phyloP scores from a whole-genome alignment of 768 basidiomycete species.

The Coprinopsis strossmayeri region DNA sequence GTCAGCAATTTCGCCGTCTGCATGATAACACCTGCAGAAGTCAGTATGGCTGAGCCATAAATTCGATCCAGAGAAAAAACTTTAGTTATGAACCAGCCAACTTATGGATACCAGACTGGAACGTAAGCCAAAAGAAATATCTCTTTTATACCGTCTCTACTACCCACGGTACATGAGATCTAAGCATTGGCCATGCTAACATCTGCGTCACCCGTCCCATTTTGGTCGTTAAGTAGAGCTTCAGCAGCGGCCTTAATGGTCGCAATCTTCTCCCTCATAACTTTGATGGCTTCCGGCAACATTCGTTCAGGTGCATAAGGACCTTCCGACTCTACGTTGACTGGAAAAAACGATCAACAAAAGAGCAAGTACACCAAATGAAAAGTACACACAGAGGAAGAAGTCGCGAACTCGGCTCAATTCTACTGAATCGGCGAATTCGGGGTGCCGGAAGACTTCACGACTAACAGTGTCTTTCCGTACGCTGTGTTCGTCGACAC shows the following conservation, averaged over 20 bases:
- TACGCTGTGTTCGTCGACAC: constrained; percentile 57
- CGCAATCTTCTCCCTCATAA: constrained; percentile 77
- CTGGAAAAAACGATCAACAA: constrained; percentile 28
- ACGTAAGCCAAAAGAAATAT: no score
- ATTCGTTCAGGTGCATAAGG: constrained; percentile 82
- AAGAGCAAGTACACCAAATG: neutral
- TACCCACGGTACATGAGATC: no score
- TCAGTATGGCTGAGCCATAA: no score
- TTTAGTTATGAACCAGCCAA: no score
- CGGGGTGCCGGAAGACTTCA: constrained; percentile 87
- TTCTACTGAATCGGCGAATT: constrained; percentile 80
- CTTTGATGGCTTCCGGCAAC: constrained; percentile 69
- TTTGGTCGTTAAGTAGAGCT: constrained; percentile 40
- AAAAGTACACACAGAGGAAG: constrained; percentile 71
- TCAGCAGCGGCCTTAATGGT: constrained; percentile 53
- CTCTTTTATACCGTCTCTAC: no score
- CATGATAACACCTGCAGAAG: no score
- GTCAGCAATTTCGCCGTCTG: no score
- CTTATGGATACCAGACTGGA: no score
- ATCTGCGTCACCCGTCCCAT: constrained; percentile 30
- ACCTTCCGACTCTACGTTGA: constrained; percentile 88
- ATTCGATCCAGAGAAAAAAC: no score
- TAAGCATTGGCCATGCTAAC: constrained; percentile 45
- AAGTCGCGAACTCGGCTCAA: constrained; percentile 84
- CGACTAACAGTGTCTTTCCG: constrained; percentile 86